phyloP scores from a whole-genome alignment of 352 stramenopile genomes.

The Globisporangium heterothallicum region DNA sequence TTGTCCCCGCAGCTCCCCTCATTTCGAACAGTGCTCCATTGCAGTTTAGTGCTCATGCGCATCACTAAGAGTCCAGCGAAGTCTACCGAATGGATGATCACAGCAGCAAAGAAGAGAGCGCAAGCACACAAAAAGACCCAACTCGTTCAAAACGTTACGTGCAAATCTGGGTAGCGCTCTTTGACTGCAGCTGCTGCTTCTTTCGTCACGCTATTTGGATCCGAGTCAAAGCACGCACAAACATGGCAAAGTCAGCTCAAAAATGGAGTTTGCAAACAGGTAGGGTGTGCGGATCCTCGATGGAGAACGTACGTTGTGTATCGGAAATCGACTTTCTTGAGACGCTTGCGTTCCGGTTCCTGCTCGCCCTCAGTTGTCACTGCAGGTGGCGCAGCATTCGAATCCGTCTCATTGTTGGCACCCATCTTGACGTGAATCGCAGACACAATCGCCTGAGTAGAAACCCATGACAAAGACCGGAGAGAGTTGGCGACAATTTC shows the following conservation, averaged over 20 bases:
- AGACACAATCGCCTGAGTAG: constrained; percentile 47
- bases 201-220: constrained; percentile 62
- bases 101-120: constrained; percentile 3
- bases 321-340: constrained; percentile 88
- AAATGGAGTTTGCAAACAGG: not conserved
- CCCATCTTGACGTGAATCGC: constrained; percentile 81
- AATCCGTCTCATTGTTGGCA: constrained; percentile 29
- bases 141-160: constrained; percentile 41
- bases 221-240: constrained; percentile 1
- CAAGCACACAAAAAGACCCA: constrained; percentile 11
- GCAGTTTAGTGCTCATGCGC: no score
- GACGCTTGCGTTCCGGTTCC: constrained; percentile 73
- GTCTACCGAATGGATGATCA: no score
- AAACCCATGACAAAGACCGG: not conserved
- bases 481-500: no score
- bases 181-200: constrained; percentile 66
- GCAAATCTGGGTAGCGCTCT: constrained; percentile 64
- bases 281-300: not conserved
- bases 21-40: no score
- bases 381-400: not conserved
- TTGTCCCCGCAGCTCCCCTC: no score
- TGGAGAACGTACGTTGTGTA: constrained; percentile 74
- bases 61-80: no score
- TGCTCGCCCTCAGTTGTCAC: constrained; percentile 25
- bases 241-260: constrained; percentile 1